A percentile compares a stretch with the other conserved stretches of the same genome.
phyloP scores from a whole-genome alignment of 208 protist species.

The Crithidia fasciculata region DNA sequence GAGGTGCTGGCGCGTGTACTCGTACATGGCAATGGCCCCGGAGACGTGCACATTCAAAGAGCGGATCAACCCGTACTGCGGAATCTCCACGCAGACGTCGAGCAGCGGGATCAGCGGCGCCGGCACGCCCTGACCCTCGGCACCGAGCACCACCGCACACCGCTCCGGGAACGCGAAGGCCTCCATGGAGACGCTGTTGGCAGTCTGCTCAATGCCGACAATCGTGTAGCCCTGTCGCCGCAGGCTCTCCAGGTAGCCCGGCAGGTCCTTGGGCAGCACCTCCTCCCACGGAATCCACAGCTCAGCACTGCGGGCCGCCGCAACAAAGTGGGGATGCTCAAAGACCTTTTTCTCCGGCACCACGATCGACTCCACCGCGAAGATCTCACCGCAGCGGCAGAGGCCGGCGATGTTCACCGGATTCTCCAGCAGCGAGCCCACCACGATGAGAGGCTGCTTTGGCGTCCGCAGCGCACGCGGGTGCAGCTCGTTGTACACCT shows the following conservation, averaged over 20 bases:
- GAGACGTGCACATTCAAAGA: slow-evolving; percentile 94
- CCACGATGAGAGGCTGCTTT: slow-evolving; percentile 78
- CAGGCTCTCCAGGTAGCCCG: slow-evolving; percentile 62
- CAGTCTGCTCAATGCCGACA: slow-evolving; percentile 92
- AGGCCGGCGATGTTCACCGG: slow-evolving; percentile 91
- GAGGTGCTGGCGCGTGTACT: slow-evolving; percentile 88
- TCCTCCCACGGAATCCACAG: slow-evolving; percentile 89
- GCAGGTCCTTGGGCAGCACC: slow-evolving; percentile 57
- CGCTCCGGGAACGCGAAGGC: slow-evolving; percentile 72
- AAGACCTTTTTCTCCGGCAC: slow-evolving; percentile 79
- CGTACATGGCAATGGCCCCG: slow-evolving; percentile 89
- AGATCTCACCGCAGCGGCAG: slow-evolving; percentile 91
- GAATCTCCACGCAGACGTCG: slow-evolving; percentile 92
- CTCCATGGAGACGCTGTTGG: slow-evolving; percentile 76
- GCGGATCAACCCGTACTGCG: slow-evolving; percentile 91
- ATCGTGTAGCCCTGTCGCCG: slow-evolving; percentile 84
- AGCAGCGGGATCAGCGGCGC: slow-evolving; percentile 75
- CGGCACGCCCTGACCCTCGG: slow-evolving; percentile 91
- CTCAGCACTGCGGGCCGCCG: slow-evolving; percentile 87
- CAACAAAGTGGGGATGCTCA: slow-evolving; percentile 89
- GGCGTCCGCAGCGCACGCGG: slow-evolving; percentile 62
- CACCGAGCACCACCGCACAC: slow-evolving; percentile 80
- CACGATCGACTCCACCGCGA: slow-evolving; percentile 79
- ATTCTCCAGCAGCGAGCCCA: slow-evolving; percentile 87
- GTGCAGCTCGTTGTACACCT: slow-evolving; percentile 91